Evolutionary conservation across 306 rosid genomes (phyloP).

Genomic region (Lagenaria siceraria): DNA sequence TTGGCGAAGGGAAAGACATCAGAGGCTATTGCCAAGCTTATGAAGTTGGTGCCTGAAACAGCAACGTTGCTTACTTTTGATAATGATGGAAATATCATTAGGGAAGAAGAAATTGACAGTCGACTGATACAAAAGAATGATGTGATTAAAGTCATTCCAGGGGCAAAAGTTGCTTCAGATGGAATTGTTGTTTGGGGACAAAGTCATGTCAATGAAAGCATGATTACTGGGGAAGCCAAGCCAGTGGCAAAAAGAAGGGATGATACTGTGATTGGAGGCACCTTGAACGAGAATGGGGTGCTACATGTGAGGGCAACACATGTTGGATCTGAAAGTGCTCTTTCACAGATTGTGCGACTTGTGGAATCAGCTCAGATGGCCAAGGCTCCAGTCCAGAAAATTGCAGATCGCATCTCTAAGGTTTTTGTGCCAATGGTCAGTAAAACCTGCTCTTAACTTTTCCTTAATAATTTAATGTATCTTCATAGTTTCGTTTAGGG

Average conservation of each 20-base stretch:
- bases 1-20: constrained; percentile 80
- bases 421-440: constrained; percentile 75
- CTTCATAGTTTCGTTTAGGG: background rate
- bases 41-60: constrained; percentile 63
- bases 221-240: constrained; percentile 78
- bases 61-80: constrained; percentile 43
- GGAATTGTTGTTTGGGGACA: constrained; percentile 62
- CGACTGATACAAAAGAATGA: constrained; percentile 57
- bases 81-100: constrained; percentile 31
- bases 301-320: constrained; percentile 61
- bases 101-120: constrained; percentile 51
- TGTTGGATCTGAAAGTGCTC: constrained; percentile 78
- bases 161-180: constrained; percentile 73
- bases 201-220: constrained; percentile 76
- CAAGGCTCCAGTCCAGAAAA: constrained; percentile 80
- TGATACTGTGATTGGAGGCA: constrained; percentile 73
- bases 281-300: constrained; percentile 72
- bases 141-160: constrained; percentile 57
- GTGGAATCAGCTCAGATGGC: constrained; percentile 93
- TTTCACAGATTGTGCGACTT: constrained; percentile 71
- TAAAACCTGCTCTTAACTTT: background rate
- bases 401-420: constrained; percentile 69
- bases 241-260: constrained; percentile 47
- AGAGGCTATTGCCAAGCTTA: constrained; percentile 70
- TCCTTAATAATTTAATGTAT: background rate